Evolutionary conservation across 1,284 basidiomycete genomes (phyloP).

Genomic region (Cronartium quercuum): DNA sequence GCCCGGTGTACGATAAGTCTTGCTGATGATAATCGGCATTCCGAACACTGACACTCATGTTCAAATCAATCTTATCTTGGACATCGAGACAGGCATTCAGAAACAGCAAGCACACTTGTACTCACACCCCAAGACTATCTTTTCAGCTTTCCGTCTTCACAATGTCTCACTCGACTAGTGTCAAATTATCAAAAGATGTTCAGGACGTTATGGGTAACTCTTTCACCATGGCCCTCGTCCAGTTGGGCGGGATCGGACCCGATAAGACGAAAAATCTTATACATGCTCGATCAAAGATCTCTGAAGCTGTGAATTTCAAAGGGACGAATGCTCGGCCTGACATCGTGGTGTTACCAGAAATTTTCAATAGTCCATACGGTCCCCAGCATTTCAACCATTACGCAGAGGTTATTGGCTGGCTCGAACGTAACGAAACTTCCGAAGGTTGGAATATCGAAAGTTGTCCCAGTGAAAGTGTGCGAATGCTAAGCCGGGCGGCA

Average conservation of each 20-base stretch:
- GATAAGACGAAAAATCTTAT: conserved; percentile 14
- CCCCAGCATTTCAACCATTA: conserved; percentile 68
- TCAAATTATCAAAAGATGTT: background rate
- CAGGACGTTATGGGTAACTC: conserved; percentile 1
- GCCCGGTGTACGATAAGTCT: no score
- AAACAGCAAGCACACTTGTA: no score
- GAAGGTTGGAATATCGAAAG: conserved; percentile 57
- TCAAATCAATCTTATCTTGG: no score
- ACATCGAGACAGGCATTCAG: no score
- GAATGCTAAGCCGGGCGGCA: conserved; percentile 73
- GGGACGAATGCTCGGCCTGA: conserved; percentile 55
- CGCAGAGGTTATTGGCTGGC: conserved; percentile 69
- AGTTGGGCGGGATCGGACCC: conserved; percentile 4
- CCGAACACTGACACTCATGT: no score
- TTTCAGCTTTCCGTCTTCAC: background rate
- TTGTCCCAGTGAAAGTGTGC: conserved; percentile 69
- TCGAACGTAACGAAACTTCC: conserved; percentile 44
- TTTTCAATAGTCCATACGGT: conserved; percentile 97
- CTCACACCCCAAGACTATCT: no score
- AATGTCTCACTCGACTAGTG: background rate
- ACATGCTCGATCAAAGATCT: conserved; percentile 9
- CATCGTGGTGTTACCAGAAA: conserved; percentile 81
- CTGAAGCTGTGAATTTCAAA: background rate
- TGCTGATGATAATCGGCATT: no score
- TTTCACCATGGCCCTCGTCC: conserved; percentile 22